Evolutionary conservation across 2,329 filamentous ascomycete species (phyloP), one percentile per base, ranked within the genome.

Genomic region (Trichoderma harzianum): DNA sequence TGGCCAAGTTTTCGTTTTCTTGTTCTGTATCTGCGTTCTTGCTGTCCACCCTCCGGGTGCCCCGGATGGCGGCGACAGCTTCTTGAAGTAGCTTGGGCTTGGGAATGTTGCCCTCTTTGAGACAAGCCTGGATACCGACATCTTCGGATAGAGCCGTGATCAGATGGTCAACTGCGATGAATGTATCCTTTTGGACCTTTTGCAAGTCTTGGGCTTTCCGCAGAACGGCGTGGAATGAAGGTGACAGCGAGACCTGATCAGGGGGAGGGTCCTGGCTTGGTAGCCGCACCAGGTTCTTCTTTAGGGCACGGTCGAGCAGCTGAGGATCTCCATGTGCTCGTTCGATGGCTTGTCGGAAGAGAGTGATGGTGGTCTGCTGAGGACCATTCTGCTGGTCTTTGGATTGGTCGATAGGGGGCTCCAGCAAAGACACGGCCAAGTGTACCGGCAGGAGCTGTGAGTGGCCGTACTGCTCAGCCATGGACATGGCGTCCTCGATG

Each of bases 161-260:
- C 66, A 99, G 87, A 80, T 99, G 96, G 82, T 98, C 96, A 72
- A 98, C 91, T 53, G 95, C 96, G 75, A 99, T 93, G 82, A 91
- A 99, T 75, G 90, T 93, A 80, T 99, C 96, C 78, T 98, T 98
- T 78, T 99, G 96, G n/a, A 95, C 94, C 84, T 97, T 97, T 77
- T 97, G 95, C 69, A 99, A 83, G 36, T 98, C 94, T 80, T 93
- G 91, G 2, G 96, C 94, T 76, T 93, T 90, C 76, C 94, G 89
- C 66, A 99, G 86, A 71, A 98, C 88, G 76, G 92, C 93, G 74
- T 91, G 90, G 82, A 98, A 95, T 10, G 90, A 86, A 1, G 94
- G 94, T 12, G 95, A 91, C 77, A 97, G 90, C 69, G 93, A 90
- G 71, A 97, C 91, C 76, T 92, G 90, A 79, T 98, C 95, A 73